phyloP scores from a whole-genome alignment of 2,329 filamentous ascomycete genomes.

The Exserohilum turcica region DNA sequence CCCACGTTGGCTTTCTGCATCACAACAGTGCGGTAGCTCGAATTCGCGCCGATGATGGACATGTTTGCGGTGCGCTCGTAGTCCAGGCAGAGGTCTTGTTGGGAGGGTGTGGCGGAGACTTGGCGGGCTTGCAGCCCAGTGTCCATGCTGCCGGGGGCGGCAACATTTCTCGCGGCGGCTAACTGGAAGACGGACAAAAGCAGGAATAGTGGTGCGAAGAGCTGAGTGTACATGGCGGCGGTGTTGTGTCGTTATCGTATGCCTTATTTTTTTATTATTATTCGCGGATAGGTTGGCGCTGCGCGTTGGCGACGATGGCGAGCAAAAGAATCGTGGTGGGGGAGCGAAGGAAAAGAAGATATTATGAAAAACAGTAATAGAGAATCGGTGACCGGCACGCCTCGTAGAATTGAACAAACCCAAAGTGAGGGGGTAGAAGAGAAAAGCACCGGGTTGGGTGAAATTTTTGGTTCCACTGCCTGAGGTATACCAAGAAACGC shows the following conservation, averaged over 20 bases:
- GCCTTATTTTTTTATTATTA: background rate
- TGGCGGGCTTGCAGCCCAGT: constrained; percentile 36
- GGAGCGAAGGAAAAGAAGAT: constrained; percentile 8
- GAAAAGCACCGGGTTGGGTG: constrained; percentile 6
- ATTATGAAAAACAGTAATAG: constrained; percentile 19
- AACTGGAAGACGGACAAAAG: constrained; percentile 33
- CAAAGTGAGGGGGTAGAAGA: constrained; percentile 19
- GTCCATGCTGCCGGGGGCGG: constrained; percentile 6
- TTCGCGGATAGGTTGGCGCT: background rate
- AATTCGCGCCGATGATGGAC: constrained; percentile 54
- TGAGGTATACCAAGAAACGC: constrained; percentile 29
- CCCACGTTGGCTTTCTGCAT: constrained; percentile 52
- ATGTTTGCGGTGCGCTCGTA: constrained; percentile 56
- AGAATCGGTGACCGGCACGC: constrained; percentile 40
- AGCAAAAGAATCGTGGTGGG: background rate
- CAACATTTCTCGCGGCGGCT: constrained; percentile 14
- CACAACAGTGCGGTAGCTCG: constrained; percentile 55
- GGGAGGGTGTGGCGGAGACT: constrained; percentile 28
- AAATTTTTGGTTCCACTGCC: constrained; percentile 19
- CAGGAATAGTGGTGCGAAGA: constrained; percentile 35
- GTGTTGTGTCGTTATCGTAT: background rate
- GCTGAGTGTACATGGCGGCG: constrained; percentile 32
- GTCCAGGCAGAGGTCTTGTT: constrained; percentile 47
- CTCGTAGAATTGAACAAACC: constrained; percentile 24
- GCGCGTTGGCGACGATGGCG: background rate